A percentile compares a stretch with the other conserved stretches of the same genome.
phyloP scores from a whole-genome alignment of 164 flowering plant genomes.

The Litsea cubeba region DNA sequence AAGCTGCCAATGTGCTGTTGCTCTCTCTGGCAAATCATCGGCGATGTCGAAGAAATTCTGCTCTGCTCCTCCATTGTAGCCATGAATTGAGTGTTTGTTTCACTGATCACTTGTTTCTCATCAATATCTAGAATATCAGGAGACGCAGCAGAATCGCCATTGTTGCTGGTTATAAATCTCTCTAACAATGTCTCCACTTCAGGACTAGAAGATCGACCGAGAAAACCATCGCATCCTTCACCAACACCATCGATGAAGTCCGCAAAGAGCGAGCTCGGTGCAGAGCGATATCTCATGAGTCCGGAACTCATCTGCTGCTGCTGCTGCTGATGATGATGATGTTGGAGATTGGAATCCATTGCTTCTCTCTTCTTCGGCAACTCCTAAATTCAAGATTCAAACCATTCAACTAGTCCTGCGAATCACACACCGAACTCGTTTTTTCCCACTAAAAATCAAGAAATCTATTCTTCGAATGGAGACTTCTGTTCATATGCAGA shows the following conservation, averaged over 20 bases:
- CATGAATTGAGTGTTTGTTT: constrained; percentile 8
- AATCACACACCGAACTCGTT: too few relatives aligned
- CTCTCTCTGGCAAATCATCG: constrained; percentile 11
- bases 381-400: constrained; percentile 3
- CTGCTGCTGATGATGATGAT: constrained; percentile 14
- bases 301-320: constrained; percentile 18
- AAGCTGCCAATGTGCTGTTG: constrained; percentile 20
- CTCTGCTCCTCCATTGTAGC: constrained; percentile 3
- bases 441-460: too few relatives aligned
- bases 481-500: too few relatives aligned
- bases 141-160: too few relatives aligned
- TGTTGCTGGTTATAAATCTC: constrained; percentile 20
- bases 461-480: too few relatives aligned
- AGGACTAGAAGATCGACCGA: constrained; percentile 27
- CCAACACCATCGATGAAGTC: constrained; percentile 15
- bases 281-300: constrained; percentile 39
- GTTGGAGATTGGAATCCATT: constrained; percentile 19
- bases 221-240: constrained; percentile 18
- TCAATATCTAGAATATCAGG: constrained; percentile 1
- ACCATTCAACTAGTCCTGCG: too few relatives aligned
- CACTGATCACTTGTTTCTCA: constrained; percentile 14
- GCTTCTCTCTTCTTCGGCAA: constrained; percentile 13
- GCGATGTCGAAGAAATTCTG: constrained; percentile 11
- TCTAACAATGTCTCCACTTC: constrained; percentile 26
- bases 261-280: constrained; percentile 45